A percentile compares a stretch with the other conserved stretches of the same genome.
Conservation (phyloP, 306 rosid species). For the Arachis hypogaea region DNA sequence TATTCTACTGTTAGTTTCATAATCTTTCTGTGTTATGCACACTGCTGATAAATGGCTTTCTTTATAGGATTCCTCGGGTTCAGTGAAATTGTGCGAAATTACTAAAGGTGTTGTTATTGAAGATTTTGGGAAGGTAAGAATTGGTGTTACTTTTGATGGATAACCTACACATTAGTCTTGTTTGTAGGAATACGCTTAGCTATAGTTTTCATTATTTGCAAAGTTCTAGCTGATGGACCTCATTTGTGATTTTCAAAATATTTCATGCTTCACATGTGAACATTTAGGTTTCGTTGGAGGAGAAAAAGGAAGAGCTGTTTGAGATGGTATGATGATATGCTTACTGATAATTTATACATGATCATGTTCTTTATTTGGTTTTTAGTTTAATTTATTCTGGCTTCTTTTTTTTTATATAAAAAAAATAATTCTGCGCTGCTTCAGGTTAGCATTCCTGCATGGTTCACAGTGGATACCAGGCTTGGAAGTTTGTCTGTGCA, state of each 20-base stretch:
- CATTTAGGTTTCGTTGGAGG: conserved; percentile 70
- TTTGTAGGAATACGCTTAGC: conserved; percentile 4
- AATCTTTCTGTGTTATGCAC: conserved; percentile 12
- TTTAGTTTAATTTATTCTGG: neutral
- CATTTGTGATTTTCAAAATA: conserved; percentile 6
- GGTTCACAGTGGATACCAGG: conserved; percentile 87
- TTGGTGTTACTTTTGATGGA: conserved; percentile 8
- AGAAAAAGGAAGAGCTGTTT: conserved; percentile 78
- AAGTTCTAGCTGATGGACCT: conserved; percentile 26
- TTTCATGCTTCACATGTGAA: conserved; percentile 34
- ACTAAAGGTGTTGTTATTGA: conserved; percentile 78
- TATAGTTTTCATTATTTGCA: conserved; percentile 1
- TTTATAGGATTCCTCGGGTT: conserved; percentile 68
- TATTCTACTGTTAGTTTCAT: conserved; percentile 15
- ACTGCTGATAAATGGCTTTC: conserved; percentile 33
- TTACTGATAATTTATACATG: conserved; percentile 19
- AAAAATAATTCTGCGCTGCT: conserved; percentile 23
- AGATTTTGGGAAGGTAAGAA: conserved; percentile 80
- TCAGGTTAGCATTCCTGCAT: conserved; percentile 92
- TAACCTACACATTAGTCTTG: neutral
- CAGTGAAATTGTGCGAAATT: conserved; percentile 89
- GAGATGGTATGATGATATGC: conserved; percentile 65
- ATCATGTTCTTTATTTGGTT: neutral
- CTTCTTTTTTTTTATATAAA: conserved; percentile 17
- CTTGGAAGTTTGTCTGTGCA: conserved; percentile 89